These are phyloP conservation scores for Coelastrella sp. DNA, from an alignment of 139 green algal genomes.

Conservation along the genomic window DNA sequence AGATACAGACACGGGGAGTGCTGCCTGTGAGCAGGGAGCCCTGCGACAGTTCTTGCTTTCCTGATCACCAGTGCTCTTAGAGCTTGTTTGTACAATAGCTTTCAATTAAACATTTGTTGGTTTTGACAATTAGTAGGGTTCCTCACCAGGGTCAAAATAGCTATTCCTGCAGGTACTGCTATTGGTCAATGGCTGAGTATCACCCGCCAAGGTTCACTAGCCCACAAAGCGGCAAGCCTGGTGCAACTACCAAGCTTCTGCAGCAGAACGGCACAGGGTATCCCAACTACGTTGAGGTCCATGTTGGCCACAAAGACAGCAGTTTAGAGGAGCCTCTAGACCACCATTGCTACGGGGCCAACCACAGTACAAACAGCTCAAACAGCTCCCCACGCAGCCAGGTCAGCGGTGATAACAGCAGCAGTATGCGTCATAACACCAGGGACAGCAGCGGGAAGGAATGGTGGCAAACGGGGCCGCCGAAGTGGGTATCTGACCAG, in stretches of 20 bases:
- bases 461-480: constrained; percentile 9
- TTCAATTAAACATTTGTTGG: too few relatives aligned
- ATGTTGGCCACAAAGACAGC: too few relatives aligned
- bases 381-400: not conserved
- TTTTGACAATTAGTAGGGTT: too few relatives aligned
- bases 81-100: too few relatives aligned
- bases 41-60: too few relatives aligned
- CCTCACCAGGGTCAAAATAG: too few relatives aligned
- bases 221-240: too few relatives aligned
- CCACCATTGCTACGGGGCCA: constrained; percentile 21
- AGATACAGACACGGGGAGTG: too few relatives aligned
- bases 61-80: too few relatives aligned
- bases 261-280: not conserved
- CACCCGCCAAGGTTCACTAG: not conserved
- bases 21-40: too few relatives aligned
- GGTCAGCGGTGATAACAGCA: constrained; percentile 2
- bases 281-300: constrained; percentile 15
- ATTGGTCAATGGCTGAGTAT: constrained; percentile 32
- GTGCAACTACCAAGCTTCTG: too few relatives aligned
- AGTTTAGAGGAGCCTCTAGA: not conserved
- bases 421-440: not conserved
- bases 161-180: constrained; percentile 47
- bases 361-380: not conserved
- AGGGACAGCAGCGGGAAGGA: not conserved
- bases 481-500: not conserved